Percentiles rank a stretch among this genome's conserved stretches.
phyloP scores from a whole-genome alignment of 768 basidiomycete species.

The Cyathus striatus region DNA sequence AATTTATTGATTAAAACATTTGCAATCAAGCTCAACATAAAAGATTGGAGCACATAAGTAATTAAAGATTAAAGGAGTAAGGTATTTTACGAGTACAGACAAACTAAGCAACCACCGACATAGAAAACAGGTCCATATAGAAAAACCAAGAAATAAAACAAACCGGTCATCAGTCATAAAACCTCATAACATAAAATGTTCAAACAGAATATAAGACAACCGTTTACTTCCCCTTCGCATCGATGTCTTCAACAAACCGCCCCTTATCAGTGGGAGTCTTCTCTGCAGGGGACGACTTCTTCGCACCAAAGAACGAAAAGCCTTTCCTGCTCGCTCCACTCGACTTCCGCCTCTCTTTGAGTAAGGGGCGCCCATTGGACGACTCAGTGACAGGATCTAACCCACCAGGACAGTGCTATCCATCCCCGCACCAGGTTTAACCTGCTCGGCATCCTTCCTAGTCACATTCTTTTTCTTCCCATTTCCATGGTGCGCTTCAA shows the following conservation, averaged over 20 bases:
- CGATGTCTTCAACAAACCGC: conserved; percentile 26
- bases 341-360: not conserved
- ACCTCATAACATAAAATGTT: no score
- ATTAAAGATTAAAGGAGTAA: no score
- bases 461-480: conserved; percentile 17
- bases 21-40: no score
- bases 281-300: conserved; percentile 6
- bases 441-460: conserved; percentile 30
- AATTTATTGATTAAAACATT: no score
- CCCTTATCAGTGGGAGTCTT: conserved; percentile 21
- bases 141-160: no score
- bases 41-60: no score
- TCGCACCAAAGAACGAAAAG: conserved; percentile 13
- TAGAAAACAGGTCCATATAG: no score
- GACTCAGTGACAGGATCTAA: not conserved
- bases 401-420: conserved; percentile 21
- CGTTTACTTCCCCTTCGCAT: not conserved
- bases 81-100: no score
- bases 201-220: not conserved
- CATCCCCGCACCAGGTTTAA: conserved; percentile 48
- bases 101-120: no score
- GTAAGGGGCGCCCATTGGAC: not conserved
- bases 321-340: conserved; percentile 1
- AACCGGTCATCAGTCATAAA: no score
- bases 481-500: conserved; percentile 12